Evolutionary conservation across 1,284 basidiomycete species (phyloP), one percentile per base, ranked within the genome.

Genomic region (Rhodotorula glutinis): DNA sequence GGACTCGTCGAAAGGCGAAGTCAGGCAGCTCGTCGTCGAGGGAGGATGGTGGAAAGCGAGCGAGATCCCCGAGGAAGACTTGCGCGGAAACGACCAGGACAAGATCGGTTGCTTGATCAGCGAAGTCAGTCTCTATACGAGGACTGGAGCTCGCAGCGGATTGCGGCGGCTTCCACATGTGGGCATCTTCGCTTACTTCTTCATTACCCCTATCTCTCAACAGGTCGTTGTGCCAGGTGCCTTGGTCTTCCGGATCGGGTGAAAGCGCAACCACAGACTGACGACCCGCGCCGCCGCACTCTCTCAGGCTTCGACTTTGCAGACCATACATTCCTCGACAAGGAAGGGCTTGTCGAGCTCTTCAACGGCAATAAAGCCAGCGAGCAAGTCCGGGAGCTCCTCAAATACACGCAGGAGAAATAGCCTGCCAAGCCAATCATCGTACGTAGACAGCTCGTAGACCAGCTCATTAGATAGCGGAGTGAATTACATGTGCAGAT

Each of bases 31-130:
- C 7, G 74, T 83, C 49, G 82, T 84, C 44, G 81, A 79, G 25
- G 80, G 81, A 0, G 81, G 80, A 4, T 78, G 83, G 29, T 84
- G 83, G 83, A 84, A 84, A 75, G 82, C 81, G 76, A 82, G 82
- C 9, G 76, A 79, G 30, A 74, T 85, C 19, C 79, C 82, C 3
- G 74, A 76, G 2, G 79, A 79, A 53, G 82, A 84, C 67, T 59
- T 81, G 3, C 58, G 16, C n/a, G 14, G 43, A 7, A 16, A 44
- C 43, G 61, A 63, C 21, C 17, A 55, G 40, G 60, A 81, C 38
- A 63, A 57, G 14, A 75, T 75, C 0, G 81, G 82, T 7, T 83
- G 82, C 66, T 74, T 84, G 56, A 83, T 84, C 68, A 82, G 81
- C 10, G 82, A 84, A 73, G 81, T 83, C 17, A 44, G 46, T 38